Evolutionary conservation across 1,139 yeast species (phyloP).

Genomic region (Geotrichum fermentans): DNA sequence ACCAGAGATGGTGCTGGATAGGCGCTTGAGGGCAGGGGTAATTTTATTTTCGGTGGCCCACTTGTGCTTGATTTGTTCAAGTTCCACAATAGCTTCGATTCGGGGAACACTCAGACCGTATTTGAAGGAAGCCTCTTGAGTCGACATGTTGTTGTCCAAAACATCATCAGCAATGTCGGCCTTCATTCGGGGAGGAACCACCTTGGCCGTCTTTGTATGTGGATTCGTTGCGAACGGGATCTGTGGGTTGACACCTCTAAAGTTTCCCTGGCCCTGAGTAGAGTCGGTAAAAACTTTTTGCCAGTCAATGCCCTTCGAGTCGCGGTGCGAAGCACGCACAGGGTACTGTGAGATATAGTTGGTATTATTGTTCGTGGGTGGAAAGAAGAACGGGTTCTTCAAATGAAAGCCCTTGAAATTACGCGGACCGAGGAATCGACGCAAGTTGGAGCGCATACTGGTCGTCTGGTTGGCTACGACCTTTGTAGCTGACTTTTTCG

Average conservation of each 20-base stretch:
- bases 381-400: conserved; percentile 67
- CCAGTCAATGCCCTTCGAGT: conserved; percentile 24
- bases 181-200: conserved; percentile 57
- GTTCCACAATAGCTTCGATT: conserved; percentile 74
- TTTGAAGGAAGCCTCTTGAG: conserved; percentile 73
- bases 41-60: conserved; percentile 45
- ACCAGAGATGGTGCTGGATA: conserved; percentile 59
- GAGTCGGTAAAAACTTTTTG: conserved; percentile 24
- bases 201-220: conserved; percentile 61
- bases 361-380: conserved; percentile 68
- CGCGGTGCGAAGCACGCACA: conserved; percentile 37
- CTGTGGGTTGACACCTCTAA: conserved; percentile 9
- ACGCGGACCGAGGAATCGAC: conserved; percentile 67
- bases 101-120: conserved; percentile 80
- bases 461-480: conserved; percentile 22
- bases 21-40: conserved; percentile 45
- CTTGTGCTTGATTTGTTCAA: conserved; percentile 58
- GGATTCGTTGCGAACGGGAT: conserved; percentile 80
- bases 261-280: conserved; percentile 11
- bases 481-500: conserved; percentile 16
- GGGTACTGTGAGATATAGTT: conserved; percentile 60
- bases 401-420: conserved; percentile 80
- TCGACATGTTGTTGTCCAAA: conserved; percentile 49
- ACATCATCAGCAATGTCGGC: conserved; percentile 52
- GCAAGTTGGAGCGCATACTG: conserved; percentile 43